Evolutionary conservation across 75 land plant species (phyloP), one percentile per base, ranked within the genome.

Genomic region (Pinus tabuliformis): DNA sequence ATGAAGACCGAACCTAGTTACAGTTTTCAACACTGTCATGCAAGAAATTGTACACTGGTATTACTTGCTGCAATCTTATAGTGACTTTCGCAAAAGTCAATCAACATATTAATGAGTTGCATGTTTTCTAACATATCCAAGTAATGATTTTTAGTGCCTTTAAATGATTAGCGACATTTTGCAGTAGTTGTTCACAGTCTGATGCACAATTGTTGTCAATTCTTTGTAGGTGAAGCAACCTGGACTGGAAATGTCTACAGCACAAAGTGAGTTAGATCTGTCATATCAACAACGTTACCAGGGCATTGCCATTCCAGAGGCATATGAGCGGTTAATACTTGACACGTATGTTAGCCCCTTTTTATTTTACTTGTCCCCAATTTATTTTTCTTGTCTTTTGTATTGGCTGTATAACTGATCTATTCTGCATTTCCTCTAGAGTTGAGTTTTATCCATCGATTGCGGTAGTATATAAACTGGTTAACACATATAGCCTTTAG

Each of bases 261-360:
- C 86, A 73, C 95, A 91, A 77, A 96, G 99, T 81, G 99, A 96
- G 79, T 80, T 96, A 59, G 99, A 96, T 85, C 86, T 96, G 78
- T 96, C 99, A 73, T 96, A 96, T 66, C n/a, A 73, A 16, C 92
- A 86, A 72, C 91, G 99, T 11, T 96, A 96, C 76, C 91, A 93
- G 78, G 97, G 80, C 49, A 74, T 89, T 65, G 77, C 79, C 73
- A 96, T 96, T 75, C 99, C 97, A 12, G 99, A 96, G 78, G 99
- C 99, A 76, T 96, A 96, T 81, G 99, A 96, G 77, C 91, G 99
- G 22, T 85, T 96, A 33, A 88, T 96, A 60, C 86, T 96, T 45
- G 97, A 96, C 75, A 96, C 99, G 98, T 90, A 88, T 68, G 89
- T 42, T 42, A 3, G 26, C 37, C 61, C 20, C 18, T 0, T 30